Evolutionary conservation across 75 land plant species (phyloP), one percentile per base, ranked within the genome.

Genomic region (Picea glauca): DNA sequence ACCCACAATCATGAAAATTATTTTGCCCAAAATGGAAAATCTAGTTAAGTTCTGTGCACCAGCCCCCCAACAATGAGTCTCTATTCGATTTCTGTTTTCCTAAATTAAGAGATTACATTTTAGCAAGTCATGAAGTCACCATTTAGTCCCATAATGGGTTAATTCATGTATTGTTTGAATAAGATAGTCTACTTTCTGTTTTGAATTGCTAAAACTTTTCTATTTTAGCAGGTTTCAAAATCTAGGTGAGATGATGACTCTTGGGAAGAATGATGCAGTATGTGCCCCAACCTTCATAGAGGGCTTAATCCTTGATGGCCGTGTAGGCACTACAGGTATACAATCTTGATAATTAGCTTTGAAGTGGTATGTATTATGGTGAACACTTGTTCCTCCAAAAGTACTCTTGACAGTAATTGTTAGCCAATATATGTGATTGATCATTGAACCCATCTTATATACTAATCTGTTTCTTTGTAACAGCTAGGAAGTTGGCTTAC

Each of bases 161-260:
- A 50, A 50, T 50, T 50, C 56, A 50, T 9, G 11, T 50, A 9
- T 2, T 5, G 50, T 68, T 35, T 35, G 7, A 35, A 15, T 14
- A 33, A 18, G 43, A 43, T n/a, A 1, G 3, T 70, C 23, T 43
- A 70, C 9, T 70, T 70, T 9, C n/a, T 18, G 54, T 9, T 18
- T 70, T 23, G 56, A 50, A 40, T 43, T 43, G 20, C n/a, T 43
- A 4, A 15, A 43, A 26, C 78, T 50, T 75, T 85, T 65, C 58
- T 78, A 30, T 50, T 68, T n/a, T 67, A 26, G 23, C 88, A 96
- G 99, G 79, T 95, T 88, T 78, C 99, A 97, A 81, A 95, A 97
- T 83, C 75, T 97, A 15, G 99, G 99, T 30, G 99, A 97, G 81
- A 93, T 97, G 99, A 94, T 97, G 98, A 97, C 94, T 58, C 90